Conservation (phyloP, 768 basidiomycete species). For the Trametes elegans region DNA sequence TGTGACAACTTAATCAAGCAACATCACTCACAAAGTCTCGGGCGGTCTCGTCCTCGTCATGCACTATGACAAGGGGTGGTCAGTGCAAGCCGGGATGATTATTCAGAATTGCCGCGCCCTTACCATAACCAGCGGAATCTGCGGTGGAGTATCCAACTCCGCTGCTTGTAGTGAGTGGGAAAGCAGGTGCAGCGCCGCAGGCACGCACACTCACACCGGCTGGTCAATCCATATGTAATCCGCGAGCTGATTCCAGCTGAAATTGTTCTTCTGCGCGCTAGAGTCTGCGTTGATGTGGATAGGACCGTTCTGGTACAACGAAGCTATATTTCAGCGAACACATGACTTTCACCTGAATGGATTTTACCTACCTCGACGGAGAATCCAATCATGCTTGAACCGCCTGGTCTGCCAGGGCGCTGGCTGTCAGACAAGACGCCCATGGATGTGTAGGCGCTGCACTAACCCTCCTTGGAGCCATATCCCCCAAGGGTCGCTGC, state of each 20-base stretch:
- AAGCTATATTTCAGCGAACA: too few relatives aligned
- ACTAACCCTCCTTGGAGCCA: conserved; percentile 38
- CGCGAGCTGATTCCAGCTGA: conserved; percentile 57
- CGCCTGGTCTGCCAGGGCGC: conserved; percentile 48
- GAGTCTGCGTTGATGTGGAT: conserved; percentile 49
- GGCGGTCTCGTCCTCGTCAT: conserved; percentile 63
- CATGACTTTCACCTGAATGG: too few relatives aligned
- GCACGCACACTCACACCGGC: conserved; percentile 48
- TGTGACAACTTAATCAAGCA: too few relatives aligned
- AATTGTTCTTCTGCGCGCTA: conserved; percentile 49
- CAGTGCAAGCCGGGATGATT: too few relatives aligned
- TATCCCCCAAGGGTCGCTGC: conserved; percentile 36
- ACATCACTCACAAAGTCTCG: conserved; percentile 40
- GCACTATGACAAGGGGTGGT: too few relatives aligned
- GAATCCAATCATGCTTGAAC: conserved; percentile 64
- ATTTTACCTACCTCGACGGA: conserved; percentile 47
- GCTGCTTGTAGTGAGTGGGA: conserved; percentile 27
- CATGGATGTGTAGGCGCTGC: too few relatives aligned
- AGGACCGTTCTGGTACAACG: conserved; percentile 58
- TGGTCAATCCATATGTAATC: conserved; percentile 77
- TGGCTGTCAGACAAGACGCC: too few relatives aligned
- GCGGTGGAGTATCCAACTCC: conserved; percentile 65
- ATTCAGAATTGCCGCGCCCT: too few relatives aligned
- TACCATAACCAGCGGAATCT: conserved; percentile 56
- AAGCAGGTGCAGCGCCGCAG: not conserved